A percentile compares a stretch with the other conserved stretches of the same genome.
Conservation (phyloP, 2,329 filamentous ascomycete genomes). For the Rhynchosporium graminicola region DNA sequence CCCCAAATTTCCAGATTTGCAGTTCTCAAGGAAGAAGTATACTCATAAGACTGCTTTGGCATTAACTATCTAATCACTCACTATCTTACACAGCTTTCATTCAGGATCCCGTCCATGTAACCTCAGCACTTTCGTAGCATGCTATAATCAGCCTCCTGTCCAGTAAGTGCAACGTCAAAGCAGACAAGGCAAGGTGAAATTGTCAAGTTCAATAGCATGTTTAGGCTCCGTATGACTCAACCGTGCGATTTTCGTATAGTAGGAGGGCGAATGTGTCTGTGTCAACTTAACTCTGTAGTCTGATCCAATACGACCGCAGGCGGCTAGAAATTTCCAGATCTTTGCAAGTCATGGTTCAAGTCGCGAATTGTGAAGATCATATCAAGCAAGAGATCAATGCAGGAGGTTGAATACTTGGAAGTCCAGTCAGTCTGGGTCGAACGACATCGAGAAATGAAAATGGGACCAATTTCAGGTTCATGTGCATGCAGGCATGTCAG, state of each 20-base stretch:
- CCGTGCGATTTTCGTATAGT: conserved; percentile 1
- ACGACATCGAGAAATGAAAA: conserved; percentile 31
- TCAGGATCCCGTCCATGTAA: conserved; percentile 10
- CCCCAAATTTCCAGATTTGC: neutral
- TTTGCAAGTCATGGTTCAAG: conserved; percentile 32
- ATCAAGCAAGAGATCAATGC: conserved; percentile 36
- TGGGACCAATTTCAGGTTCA: conserved; percentile 32
- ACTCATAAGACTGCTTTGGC: conserved; percentile 1
- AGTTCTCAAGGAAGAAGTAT: neutral
- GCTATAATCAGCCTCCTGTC: conserved; percentile 13
- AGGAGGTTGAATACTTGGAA: conserved; percentile 23
- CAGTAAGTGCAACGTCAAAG: conserved; percentile 18
- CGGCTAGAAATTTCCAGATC: neutral
- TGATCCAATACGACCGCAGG: conserved; percentile 6
- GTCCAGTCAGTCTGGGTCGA: conserved; percentile 12
- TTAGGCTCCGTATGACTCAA: conserved; percentile 7
- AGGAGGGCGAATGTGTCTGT: neutral
- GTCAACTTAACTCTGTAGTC: conserved; percentile 14
- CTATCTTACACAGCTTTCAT: conserved; percentile 29
- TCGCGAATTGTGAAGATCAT: conserved; percentile 30
- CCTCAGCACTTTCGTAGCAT: neutral
- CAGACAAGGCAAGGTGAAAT: conserved; percentile 8
- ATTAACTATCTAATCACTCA: conserved; percentile 23
- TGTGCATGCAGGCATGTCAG: conserved; percentile 40
- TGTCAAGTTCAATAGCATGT: conserved; percentile 14